A percentile compares a stretch with the other conserved stretches of the same genome.
These are phyloP conservation scores for Eucalyptus marginata DNA, from an alignment of 345 rosid species.

Conservation along the genomic window DNA sequence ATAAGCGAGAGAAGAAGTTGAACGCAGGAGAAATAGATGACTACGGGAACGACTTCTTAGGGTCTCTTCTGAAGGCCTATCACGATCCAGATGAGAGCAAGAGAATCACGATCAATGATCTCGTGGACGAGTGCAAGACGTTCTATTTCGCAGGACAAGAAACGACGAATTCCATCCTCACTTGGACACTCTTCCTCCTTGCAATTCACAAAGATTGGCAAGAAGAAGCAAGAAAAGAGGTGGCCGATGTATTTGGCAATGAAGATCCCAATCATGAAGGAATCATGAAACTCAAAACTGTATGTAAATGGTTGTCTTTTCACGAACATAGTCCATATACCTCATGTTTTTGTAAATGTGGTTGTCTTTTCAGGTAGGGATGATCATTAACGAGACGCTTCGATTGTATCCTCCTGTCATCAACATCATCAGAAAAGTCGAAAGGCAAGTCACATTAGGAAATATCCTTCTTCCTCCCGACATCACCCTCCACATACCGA, in stretches of 20 bases:
- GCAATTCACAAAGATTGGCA: conserved; percentile 29
- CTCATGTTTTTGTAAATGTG: not conserved
- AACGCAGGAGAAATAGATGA: not conserved
- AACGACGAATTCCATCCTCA: conserved; percentile 13
- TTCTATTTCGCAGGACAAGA: conserved; percentile 25
- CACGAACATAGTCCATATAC: not conserved
- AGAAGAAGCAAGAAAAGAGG: conserved; percentile 17
- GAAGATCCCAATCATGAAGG: not conserved
- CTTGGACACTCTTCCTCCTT: conserved; percentile 21
- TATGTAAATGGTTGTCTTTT: not conserved
- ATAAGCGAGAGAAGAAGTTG: conserved; percentile 1
- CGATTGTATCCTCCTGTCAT: conserved; percentile 20
- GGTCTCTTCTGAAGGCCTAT: conserved; percentile 3
- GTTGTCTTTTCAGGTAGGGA: not conserved
- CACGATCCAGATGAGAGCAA: not conserved
- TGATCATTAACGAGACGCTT: conserved; percentile 19
- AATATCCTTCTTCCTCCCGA: conserved; percentile 8
- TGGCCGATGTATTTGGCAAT: conserved; percentile 5
- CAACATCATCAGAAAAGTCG: not conserved
- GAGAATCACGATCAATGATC: not conserved
- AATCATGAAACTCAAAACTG: not conserved
- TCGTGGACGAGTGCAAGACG: conserved; percentile 35
- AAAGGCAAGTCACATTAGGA: conserved; percentile 12
- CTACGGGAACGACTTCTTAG: conserved; percentile 15
- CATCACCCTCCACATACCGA: not conserved